These are phyloP conservation scores for Trichosporon faecale DNA, from an alignment of 1,284 basidiomycete species.

Conservation along the genomic window DNA sequence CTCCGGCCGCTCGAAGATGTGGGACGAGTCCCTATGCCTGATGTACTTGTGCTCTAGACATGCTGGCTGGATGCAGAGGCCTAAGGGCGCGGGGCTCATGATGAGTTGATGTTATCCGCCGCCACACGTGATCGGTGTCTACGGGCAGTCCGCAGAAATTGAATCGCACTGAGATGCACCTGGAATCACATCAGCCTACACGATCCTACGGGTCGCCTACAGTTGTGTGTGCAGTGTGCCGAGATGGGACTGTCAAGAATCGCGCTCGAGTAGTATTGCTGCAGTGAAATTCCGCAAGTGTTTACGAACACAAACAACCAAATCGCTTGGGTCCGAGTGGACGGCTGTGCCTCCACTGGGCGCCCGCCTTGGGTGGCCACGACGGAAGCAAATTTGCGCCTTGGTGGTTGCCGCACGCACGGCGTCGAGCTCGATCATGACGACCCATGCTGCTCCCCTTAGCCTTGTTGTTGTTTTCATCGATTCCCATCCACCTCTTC, in stretches of 20 bases:
- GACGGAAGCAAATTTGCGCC: constrained; percentile 7
- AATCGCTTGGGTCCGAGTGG: not conserved
- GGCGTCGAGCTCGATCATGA: not conserved
- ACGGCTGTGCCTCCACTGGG: not conserved
- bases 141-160: not conserved
- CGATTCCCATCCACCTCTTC: constrained; percentile 2
- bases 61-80: constrained; percentile 52
- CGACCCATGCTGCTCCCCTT: not conserved
- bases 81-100: constrained; percentile 30
- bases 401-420: not conserved
- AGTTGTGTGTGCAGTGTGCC: not conserved
- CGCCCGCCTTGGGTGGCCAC: not conserved
- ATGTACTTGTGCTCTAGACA: constrained; percentile 67
- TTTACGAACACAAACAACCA: not conserved
- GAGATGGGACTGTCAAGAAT: not conserved
- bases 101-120: not conserved
- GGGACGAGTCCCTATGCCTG: constrained; percentile 66
- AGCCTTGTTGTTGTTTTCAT: constrained; percentile 13
- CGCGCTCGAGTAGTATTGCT: not conserved
- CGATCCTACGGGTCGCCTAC: not conserved
- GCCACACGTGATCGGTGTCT: not conserved
- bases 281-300: not conserved
- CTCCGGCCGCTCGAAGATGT: constrained; percentile 83
- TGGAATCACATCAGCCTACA: not conserved
- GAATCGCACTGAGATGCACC: not conserved